Conservation (phyloP, 2,329 filamentous ascomycete species). For the Aspergillus latus region DNA sequence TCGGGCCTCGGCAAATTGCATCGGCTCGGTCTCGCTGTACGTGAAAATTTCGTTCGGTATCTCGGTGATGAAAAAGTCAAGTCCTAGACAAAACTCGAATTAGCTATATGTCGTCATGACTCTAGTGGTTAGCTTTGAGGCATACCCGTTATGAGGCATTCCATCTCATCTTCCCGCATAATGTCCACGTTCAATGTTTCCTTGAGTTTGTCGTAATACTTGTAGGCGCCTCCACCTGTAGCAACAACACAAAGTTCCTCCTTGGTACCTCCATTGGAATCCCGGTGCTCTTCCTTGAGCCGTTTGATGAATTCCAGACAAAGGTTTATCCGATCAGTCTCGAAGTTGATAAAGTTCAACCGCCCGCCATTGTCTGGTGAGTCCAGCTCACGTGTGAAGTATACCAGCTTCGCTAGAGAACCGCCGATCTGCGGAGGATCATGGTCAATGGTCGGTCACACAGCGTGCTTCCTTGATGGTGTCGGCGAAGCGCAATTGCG, state of each 20-base stretch:
- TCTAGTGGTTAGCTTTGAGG: background rate
- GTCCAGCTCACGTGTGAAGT: constrained; percentile 86
- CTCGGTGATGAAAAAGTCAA: constrained; percentile 98
- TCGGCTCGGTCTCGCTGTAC: constrained; percentile 85
- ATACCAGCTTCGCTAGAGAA: constrained; percentile 92
- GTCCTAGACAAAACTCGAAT: constrained; percentile 53
- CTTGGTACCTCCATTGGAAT: constrained; percentile 67
- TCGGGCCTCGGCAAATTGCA: constrained; percentile 77
- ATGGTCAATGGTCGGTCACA: constrained; percentile 10
- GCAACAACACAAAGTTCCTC: constrained; percentile 87
- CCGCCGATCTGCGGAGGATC: constrained; percentile 76
- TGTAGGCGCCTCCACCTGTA: constrained; percentile 92
- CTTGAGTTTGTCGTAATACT: constrained; percentile 90
- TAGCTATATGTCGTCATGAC: background rate
- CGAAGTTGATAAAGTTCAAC: constrained; percentile 92
- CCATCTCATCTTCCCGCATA: constrained; percentile 94
- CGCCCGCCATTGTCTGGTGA: constrained; percentile 80
- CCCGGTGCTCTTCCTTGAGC: constrained; percentile 77
- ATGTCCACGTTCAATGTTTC: constrained; percentile 84
- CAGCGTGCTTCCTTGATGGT: constrained; percentile 6
- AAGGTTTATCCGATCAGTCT: constrained; percentile 90
- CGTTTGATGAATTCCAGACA: constrained; percentile 90
- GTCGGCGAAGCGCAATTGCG: constrained; percentile 26
- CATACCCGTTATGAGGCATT: constrained; percentile 89
- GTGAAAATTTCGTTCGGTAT: constrained; percentile 97